Percentiles rank a stretch among this genome's conserved stretches.
Evolutionary conservation across 1,284 basidiomycete genomes (phyloP).

Genomic region (Moesziomyces sp.): DNA sequence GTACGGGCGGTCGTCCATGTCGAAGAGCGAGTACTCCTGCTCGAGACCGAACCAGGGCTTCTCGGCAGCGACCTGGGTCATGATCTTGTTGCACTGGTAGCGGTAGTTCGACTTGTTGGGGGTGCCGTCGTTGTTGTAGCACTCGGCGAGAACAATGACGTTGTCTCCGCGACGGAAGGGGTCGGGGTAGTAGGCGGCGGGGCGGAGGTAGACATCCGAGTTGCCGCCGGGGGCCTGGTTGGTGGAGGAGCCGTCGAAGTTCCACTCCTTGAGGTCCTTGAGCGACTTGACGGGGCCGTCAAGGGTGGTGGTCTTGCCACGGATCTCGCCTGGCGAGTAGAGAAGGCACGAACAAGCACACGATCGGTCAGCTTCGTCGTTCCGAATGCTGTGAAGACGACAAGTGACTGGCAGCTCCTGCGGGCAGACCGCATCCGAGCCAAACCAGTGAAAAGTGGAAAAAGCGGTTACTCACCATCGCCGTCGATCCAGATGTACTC

Average conservation of each 20-base stretch:
- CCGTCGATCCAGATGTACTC: slow-evolving; percentile 68
- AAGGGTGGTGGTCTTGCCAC: slow-evolving; percentile 73
- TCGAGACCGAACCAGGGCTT: slow-evolving; percentile 97
- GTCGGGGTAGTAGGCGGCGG: slow-evolving; percentile 96
- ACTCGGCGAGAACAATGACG: slow-evolving; percentile 75
- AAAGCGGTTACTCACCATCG: slow-evolving; percentile 69
- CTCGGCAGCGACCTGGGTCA: slow-evolving; percentile 61
- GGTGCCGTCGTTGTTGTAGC: slow-evolving; percentile 98
- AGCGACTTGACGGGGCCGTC: slow-evolving; percentile 78
- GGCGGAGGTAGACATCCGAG: slow-evolving; percentile 98
- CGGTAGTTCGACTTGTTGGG: slow-evolving; percentile 95
- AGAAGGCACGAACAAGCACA: neutral
- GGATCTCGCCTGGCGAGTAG: slow-evolving; percentile 48
- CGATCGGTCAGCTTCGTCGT: neutral
- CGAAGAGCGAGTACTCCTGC: slow-evolving; percentile 99
- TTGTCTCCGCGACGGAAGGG: slow-evolving; percentile 95
- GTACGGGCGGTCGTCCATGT: slow-evolving; percentile 87
- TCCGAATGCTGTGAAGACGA: neutral
- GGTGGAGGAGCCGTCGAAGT: slow-evolving; percentile 84
- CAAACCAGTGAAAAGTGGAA: neutral
- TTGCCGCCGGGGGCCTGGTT: slow-evolving; percentile 81
- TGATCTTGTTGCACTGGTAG: slow-evolving; percentile 63
- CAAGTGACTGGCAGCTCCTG: neutral
- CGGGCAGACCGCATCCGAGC: too few species aligned
- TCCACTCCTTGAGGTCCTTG: slow-evolving; percentile 88